Percentiles rank a stretch among this genome's conserved stretches.
phyloP scores from a whole-genome alignment of 202 grass and related monocot genomes.

The Brachypodium distachyon region DNA sequence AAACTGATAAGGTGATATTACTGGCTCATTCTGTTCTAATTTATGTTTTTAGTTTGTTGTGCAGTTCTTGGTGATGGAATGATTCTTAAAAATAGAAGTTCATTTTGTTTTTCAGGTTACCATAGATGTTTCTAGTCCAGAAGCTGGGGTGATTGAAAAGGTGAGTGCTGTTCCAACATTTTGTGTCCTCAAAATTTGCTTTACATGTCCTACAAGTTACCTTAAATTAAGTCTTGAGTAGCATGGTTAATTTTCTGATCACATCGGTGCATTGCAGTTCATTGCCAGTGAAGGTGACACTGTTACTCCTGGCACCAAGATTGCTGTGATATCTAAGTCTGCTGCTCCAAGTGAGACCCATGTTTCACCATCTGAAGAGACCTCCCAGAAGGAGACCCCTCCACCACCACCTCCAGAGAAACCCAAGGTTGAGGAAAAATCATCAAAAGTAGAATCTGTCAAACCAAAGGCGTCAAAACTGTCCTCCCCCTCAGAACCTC shows the following conservation, averaged over 20 bases:
- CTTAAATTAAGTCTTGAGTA: not conserved
- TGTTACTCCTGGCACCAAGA: conserved; percentile 85
- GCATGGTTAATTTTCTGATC: conserved; percentile 15
- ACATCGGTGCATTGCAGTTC: conserved; percentile 34
- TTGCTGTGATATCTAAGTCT: conserved; percentile 88
- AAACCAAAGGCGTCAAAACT: not conserved
- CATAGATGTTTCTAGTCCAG: conserved; percentile 85
- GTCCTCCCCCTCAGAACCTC: conserved; percentile 66
- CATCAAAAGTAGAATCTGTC: conserved; percentile 32
- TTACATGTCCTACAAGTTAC: not conserved
- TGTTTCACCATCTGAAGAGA: conserved; percentile 71
- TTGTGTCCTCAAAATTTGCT: not conserved
- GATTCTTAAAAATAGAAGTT: not conserved
- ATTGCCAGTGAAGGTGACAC: conserved; percentile 84
- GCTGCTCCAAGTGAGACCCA: conserved; percentile 56
- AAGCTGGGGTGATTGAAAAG: conserved; percentile 88
- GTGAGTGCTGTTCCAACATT: conserved; percentile 12
- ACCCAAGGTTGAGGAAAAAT: conserved; percentile 33
- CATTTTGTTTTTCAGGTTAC: conserved; percentile 66
- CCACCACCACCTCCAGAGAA: conserved; percentile 3
- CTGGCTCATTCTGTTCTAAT: conserved; percentile 5
- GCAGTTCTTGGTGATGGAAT: not conserved
- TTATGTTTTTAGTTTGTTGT: not conserved
- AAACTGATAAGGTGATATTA: conserved; percentile 78
- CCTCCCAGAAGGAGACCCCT: conserved; percentile 43